Conservation (phyloP, 768 basidiomycete species). For the Xerocomus potaroensis region DNA sequence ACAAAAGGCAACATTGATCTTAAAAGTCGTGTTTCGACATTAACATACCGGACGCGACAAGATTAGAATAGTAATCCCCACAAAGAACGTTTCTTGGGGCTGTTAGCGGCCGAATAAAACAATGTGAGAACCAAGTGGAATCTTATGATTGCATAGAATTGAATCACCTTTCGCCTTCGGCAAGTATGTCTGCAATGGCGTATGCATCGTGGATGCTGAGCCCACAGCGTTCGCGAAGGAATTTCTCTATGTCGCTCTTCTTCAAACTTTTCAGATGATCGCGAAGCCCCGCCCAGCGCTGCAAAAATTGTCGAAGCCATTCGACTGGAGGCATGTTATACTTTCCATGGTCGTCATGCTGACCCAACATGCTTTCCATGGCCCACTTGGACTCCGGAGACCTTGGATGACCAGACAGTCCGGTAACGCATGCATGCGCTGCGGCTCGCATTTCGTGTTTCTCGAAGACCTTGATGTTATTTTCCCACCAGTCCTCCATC, state of each 20-base stretch:
- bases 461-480: not conserved
- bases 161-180: not conserved
- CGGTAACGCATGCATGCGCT: constrained; percentile 3
- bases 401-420: not conserved
- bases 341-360: not conserved
- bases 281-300: not conserved
- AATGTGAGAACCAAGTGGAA: not conserved
- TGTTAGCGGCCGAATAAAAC: not conserved
- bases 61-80: not conserved
- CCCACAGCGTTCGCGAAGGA: not conserved
- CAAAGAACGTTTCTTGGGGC: not conserved
- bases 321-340: constrained; percentile 2
- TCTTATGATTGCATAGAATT: not conserved
- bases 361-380: not conserved
- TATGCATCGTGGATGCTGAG: not conserved
- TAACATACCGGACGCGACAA: no score
- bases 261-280: not conserved
- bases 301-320: not conserved
- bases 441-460: not conserved
- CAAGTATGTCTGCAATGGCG: not conserved
- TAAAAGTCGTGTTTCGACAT: no score
- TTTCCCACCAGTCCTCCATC: constrained; percentile 5
- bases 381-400: not conserved
- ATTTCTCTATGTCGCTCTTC: not conserved
- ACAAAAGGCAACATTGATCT: no score